Evolutionary conservation across 495 filamentous ascomycete species (phyloP).

Genomic region (Penicillium angulare): DNA sequence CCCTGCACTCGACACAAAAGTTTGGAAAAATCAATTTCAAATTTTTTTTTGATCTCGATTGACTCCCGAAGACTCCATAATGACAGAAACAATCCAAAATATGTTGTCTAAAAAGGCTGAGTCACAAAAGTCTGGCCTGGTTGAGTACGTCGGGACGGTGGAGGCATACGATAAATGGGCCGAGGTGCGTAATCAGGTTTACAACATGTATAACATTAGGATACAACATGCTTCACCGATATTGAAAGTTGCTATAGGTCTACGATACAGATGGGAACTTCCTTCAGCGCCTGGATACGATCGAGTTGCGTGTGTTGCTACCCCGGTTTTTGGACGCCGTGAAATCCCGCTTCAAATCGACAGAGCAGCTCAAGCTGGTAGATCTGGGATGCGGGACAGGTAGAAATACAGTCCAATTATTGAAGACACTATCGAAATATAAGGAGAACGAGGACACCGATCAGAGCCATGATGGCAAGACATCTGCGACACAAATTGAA

Average conservation of each 20-base stretch:
- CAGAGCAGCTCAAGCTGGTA: constrained; percentile 45
- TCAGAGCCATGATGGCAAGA: not conserved
- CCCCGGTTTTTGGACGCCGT: constrained; percentile 49
- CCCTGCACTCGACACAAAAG: too few species aligned
- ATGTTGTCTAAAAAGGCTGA: constrained; percentile 9
- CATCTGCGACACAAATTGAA: constrained; percentile 8
- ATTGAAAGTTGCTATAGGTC: constrained; percentile 25
- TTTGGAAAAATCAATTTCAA: not conserved
- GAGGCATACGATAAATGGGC: constrained; percentile 47
- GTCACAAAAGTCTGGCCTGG: constrained; percentile 2
- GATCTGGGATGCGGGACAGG: constrained; percentile 68
- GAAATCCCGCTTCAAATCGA: constrained; percentile 5
- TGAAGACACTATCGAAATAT: constrained; percentile 20
- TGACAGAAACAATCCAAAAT: constrained; percentile 32
- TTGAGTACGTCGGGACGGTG: constrained; percentile 36
- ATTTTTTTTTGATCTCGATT: not conserved
- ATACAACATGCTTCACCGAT: not conserved
- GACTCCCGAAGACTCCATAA: not conserved
- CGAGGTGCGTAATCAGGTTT: constrained; percentile 20
- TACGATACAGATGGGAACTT: constrained; percentile 77
- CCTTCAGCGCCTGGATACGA: constrained; percentile 65
- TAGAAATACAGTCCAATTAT: constrained; percentile 61
- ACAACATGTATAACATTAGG: not conserved
- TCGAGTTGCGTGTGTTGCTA: constrained; percentile 54
- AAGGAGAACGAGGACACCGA: not conserved